A percentile compares a stretch with the other conserved stretches of the same genome.
These are phyloP conservation scores for Boletus rubropictus DNA, from an alignment of 768 basidiomycete genomes.

Conservation along the genomic window DNA sequence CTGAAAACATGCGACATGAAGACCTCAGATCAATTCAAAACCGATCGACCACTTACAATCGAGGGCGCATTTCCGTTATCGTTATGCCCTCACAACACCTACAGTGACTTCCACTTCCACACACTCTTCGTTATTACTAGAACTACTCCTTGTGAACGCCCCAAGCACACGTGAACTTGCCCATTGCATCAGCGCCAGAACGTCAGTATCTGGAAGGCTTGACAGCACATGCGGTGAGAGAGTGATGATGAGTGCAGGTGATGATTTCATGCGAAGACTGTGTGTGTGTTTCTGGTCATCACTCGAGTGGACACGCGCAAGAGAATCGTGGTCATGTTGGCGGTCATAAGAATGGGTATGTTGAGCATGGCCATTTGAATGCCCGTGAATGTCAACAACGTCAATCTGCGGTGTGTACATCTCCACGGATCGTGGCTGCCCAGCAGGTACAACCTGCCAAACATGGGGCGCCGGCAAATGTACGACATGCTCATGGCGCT, in stretches of 20 bases:
- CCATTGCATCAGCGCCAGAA: slow-evolving; percentile 69
- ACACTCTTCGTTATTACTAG: slow-evolving; percentile 24
- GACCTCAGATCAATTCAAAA: not conserved
- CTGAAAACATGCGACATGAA: not conserved
- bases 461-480: slow-evolving; percentile 83
- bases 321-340: slow-evolving; percentile 7
- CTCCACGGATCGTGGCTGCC: slow-evolving; percentile 19
- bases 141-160: slow-evolving; percentile 40
- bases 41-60: slow-evolving; percentile 9
- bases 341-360: slow-evolving; percentile 4
- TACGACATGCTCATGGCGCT: slow-evolving; percentile 76
- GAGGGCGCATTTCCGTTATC: not conserved
- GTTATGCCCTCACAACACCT: slow-evolving; percentile 59
- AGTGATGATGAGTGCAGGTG: slow-evolving; percentile 62
- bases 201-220: slow-evolving; percentile 64
- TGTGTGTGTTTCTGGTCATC: slow-evolving; percentile 7
- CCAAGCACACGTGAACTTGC: slow-evolving; percentile 61
- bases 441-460: slow-evolving; percentile 70
- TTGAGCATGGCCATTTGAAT: slow-evolving; percentile 13
- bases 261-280: slow-evolving; percentile 8
- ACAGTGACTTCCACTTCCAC: slow-evolving; percentile 64
- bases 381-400: not conserved
- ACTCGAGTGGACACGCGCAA: not conserved
- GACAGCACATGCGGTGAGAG: slow-evolving; percentile 70
- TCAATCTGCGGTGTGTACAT: not conserved